Percentiles rank a stretch among this genome's conserved stretches.
Evolutionary conservation across 2,329 filamentous ascomycete species (phyloP).

Genomic region (Colletotrichum limetticola): DNA sequence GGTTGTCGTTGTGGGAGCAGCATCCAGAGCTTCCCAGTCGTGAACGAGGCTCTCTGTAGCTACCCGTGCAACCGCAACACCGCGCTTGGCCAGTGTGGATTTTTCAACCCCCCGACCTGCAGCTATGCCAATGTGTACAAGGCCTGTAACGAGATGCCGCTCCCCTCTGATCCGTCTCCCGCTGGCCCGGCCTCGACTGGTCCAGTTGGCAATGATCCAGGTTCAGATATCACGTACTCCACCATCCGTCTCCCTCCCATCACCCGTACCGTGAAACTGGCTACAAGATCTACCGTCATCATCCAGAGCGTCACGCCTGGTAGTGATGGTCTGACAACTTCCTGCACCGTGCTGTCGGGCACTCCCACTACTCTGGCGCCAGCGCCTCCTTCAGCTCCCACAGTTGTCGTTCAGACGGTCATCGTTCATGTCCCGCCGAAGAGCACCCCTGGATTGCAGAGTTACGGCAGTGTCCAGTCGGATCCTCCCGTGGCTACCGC

Average conservation of each 20-base stretch:
- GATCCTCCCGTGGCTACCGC: conserved; percentile 6
- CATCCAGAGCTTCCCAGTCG: neutral
- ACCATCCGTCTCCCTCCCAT: conserved; percentile 24
- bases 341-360: neutral
- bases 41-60: conserved; percentile 27
- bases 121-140: conserved; percentile 26
- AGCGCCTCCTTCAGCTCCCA: neutral
- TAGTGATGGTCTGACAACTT: neutral
- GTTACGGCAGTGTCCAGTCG: conserved; percentile 6
- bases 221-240: conserved; percentile 7
- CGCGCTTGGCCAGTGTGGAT: conserved; percentile 19
- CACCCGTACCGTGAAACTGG: conserved; percentile 23
- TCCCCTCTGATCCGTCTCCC: neutral
- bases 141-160: conserved; percentile 10
- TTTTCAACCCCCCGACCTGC: neutral
- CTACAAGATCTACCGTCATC: conserved; percentile 14
- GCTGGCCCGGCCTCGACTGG: neutral
- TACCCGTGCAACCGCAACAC: conserved; percentile 15
- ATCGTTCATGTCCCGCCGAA: conserved; percentile 16
- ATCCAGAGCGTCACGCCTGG: conserved; percentile 3
- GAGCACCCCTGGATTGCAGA: conserved; percentile 3
- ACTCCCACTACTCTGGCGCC: neutral
- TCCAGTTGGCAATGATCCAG: neutral
- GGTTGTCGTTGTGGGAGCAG: conserved; percentile 30
- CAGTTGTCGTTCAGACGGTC: conserved; percentile 17